Conservation (phyloP, 2,329 filamentous ascomycete genomes). For the Aspergillus uvarum region DNA sequence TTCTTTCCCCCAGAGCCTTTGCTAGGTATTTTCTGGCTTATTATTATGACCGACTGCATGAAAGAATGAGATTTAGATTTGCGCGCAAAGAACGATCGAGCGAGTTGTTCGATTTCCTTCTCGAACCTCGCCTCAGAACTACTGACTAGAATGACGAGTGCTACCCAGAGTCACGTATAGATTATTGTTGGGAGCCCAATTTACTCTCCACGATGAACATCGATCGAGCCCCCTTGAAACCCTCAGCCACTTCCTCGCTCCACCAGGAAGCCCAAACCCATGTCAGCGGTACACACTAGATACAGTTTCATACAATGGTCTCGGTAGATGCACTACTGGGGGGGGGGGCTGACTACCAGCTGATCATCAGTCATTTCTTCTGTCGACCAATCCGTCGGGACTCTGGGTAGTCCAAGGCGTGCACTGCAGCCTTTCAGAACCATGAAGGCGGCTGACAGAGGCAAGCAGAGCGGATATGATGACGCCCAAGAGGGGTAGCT, state of each 20-base stretch:
- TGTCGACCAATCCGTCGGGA: constrained; percentile 5
- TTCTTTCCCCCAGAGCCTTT: not conserved
- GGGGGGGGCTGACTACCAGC: not conserved
- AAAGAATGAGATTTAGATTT: not conserved
- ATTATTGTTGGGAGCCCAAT: not conserved
- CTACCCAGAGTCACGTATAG: not conserved
- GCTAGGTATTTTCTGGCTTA: not conserved
- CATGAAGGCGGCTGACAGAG: not conserved
- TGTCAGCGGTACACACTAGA: not conserved
- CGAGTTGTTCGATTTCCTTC: not conserved
- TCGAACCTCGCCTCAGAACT: not conserved
- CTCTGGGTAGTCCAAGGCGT: not conserved
- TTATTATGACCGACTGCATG: not conserved
- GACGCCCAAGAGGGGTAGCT: not conserved
- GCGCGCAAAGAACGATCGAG: not conserved
- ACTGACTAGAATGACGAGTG: not conserved
- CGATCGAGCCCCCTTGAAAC: not conserved
- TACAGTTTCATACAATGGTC: not conserved
- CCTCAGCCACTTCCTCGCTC: not conserved
- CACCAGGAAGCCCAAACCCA: not conserved
- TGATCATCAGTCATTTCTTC: constrained; percentile 6
- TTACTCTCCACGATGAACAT: not conserved
- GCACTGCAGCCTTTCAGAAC: not conserved
- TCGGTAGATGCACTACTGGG: not conserved
- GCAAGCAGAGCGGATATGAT: not conserved